Evolutionary conservation across 352 stramenopile species (phyloP), one percentile per base, ranked within the genome.

Genomic region (Albugo candida): DNA sequence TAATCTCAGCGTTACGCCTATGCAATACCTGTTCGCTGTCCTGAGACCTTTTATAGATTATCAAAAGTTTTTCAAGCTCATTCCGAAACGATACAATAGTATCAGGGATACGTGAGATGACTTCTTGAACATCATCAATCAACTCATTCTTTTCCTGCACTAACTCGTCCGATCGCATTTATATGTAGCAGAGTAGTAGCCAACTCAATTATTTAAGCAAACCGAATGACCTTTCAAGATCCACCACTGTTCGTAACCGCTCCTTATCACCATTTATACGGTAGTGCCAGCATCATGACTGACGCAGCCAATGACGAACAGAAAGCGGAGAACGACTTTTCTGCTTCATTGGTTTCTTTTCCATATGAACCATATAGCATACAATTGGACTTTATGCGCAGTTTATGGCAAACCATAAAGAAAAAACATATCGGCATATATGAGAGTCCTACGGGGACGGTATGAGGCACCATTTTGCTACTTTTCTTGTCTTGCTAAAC

Each of bases 331-430:
- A 31, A 31, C 24, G 3, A 31, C 8, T 31, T 31, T 31, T 31
- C 24, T 31, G 24, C 24, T 31, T 31, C 27, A 41, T 88, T 83
- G 56, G 85, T 89, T 61, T 82, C 71, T 44, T 95, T 95, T 50
- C 83, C 82, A 17, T 95, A 89, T 55, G 59, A 82, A 24, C 82
- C 84, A 34, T 95, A 95, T 49, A 58, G 63, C n/a, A 93, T 93
- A 50, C 84, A 95, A 46, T 37, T 92, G 38, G 59, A 85, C 16
- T 66, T 95, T 21, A 95, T 95, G 83, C 63, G 61, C 16, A 70
- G 86, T 56, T 61, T 95, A 10, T 94, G 71, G 48, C 53, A 64
- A 2, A 89, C 76, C 14, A 67, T 95, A n/a, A 74, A 92, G 39
- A 45, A 51, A 2, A 53, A 76, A 2, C 81, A 94, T 21, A 65